Evolutionary conservation across 306 rosid genomes (phyloP), one percentile per base, ranked within the genome.

Genomic region (Pyrus bretschneideri): DNA sequence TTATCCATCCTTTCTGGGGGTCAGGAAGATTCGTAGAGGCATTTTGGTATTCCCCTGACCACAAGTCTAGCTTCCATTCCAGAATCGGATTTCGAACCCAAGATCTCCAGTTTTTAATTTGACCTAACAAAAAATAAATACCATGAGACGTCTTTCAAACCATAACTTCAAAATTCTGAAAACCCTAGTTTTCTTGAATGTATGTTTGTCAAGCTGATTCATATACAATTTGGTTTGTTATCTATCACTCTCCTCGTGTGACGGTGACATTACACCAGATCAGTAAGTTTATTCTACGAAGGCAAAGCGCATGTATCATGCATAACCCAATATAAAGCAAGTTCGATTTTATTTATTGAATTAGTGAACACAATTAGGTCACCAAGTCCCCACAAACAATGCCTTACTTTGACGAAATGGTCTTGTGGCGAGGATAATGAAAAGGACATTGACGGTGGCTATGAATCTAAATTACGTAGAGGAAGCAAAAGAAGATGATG

Each of bases 361-460:
- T 42, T 42, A 9, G 45, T 9, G 45, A 42, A 42, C 45, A 42
- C 12, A 42, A 1, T 18, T 22, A 27, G 29, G 12, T 58, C 63
- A 58, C 11, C 15, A 58, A 13, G 63, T 3, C 63, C 63, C 63
- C 30, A 22, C 63, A 22, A 58, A 58, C 15, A 30, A 12, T 18
- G 12, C n/a, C 55, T 21, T 4, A 18, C 11, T 35, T 27, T 18
- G 59, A 35, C 61, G 42, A 71, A 79, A 76, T 68, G 73, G 70
- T 82, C 17, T 49, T 75, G 62, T 73, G 55, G 30, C 29, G 77
- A 81, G 75, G 81, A 79, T 77, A 67, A 83, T 29, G 89, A 79
- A 79, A 72, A 67, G 35, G 72, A 79, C 81, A 71, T 77, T 72
- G 84, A 73, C 69, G 76, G 67, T 72, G 75, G 76, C n/a, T 62